Base-by-base conservation (phyloP, 768 basidiomycete genomes). In the Harrya chromipes region DNA sequence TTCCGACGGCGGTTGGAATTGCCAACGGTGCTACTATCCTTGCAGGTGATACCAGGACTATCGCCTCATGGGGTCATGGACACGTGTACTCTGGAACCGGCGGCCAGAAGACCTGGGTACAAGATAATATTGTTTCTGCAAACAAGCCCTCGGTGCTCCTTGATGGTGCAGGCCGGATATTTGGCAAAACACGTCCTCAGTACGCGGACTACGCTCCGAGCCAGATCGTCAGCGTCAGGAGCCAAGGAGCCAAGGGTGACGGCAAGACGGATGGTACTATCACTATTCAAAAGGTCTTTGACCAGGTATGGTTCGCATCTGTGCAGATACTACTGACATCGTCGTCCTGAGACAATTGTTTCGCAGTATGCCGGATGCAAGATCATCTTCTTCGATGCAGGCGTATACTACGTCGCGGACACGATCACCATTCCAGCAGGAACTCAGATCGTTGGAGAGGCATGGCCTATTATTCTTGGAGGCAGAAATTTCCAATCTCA, bases 381-480 rank as follows among this genome's bases (percentile, higher is more conserved):
- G 60, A 83, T 92, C 60, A 82, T 91, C 40, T 90, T 87, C 73
- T 81, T 90, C 61, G 89, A 91, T 55, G 84, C 85, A 1, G 79
- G 79, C 6, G 72, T 71, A 16, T 80, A 79, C 65, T 54, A 71
- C 40, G 68, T 79, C 47, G 70, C 73, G 17, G 20, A 69, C 48
- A 80, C 78, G n/a, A 68, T 80, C 39, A 65, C 59, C 27, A 73
- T 80, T 36, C 78, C 79, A 17, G 69, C 72, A 1, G 76, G 76
- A 37, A 66, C 74, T 10, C 74, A 71, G 46, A 60, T 81, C 29
- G 72, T 77, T 16, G 79, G 78, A 24, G 78, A 80, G 57, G 75
- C 64, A 19, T 80, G 78, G 79, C 59, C 74, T 1, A 67, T 70
- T 27, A 75, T 80, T 47, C 65, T 77, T 48, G 78, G 64, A 35